Base-by-base conservation (phyloP, 176 grass and related monocot species). In the Ampelocalamus luodianensis region DNA sequence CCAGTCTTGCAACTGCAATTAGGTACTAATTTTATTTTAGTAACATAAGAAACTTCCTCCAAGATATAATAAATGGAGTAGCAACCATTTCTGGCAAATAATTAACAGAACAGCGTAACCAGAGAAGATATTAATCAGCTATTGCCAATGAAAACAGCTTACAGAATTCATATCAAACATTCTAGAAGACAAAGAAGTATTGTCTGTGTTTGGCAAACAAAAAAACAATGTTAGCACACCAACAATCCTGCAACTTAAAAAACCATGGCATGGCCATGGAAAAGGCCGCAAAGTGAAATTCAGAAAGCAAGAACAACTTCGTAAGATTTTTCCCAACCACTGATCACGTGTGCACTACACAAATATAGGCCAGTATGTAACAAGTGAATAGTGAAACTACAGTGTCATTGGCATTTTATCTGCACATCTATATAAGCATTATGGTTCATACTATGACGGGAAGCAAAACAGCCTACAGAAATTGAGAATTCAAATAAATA, bases 1-100 rank as follows among this genome's bases (percentile, higher is more conserved):
- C 93, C 91, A 99, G 46, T 99, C 96, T 93, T 99, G 93, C 84
- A 99, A 92, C 96, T 99, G 80, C 22, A 85, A 87, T 89, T 53
- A 55, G 23, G 16, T 61, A 80, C 29, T 38, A 76, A 39, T 49
- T 92, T 82, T 58, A 53, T 58, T 89, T 83, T 65, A 62, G 55
- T 85, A 79, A 70, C n/a, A 22, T 76, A 58, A 65, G 62, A 68
- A 54, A 79, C 32, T 38, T 46, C 18, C 65, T 74, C 53, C 56
- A 72, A 68, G 45, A 73, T 79, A 86, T 14, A 86, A 67, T 60
- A 63, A 34, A 42, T 46, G 20, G 45, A 87, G 32, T 42, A 63
- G 54, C 56, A 66, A 66, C 45, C 29, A 76, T 15, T 84, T 83
- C 44, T 65, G 24, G n/a, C 5, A 71, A 59, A 82, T 44, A 71